Evolutionary conservation across 805 yeast genomes (phyloP).

Genomic region (Peterozyma toletana): DNA sequence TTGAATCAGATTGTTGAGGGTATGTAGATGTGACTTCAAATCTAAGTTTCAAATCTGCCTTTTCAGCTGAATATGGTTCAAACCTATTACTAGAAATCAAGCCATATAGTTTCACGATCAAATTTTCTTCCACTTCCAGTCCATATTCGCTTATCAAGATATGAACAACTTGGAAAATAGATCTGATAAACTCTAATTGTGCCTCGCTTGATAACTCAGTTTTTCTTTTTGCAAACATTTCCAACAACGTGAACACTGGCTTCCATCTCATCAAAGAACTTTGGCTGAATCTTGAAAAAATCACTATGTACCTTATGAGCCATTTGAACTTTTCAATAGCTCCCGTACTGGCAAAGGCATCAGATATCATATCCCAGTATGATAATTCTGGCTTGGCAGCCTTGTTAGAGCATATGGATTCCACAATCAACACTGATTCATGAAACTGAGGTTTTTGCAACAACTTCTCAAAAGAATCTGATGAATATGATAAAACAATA

Average conservation of each 20-base stretch:
- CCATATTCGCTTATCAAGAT: not conserved
- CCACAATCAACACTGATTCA: not conserved
- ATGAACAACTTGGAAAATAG: not conserved
- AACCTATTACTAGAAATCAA: conserved; percentile 8
- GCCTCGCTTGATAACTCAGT: not conserved
- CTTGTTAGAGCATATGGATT: not conserved
- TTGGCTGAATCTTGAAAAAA: not conserved
- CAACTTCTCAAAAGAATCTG: not conserved
- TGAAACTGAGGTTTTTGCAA: not conserved
- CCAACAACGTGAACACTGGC: not conserved
- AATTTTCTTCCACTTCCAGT: not conserved
- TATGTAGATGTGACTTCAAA: too few relatives aligned
- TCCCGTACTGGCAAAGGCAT: not conserved
- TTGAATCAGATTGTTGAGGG: too few relatives aligned
- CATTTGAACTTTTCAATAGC: not conserved
- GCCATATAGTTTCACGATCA: not conserved
- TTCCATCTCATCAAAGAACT: not conserved
- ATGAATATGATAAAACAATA: not conserved
- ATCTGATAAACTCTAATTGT: not conserved
- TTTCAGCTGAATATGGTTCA: not conserved
- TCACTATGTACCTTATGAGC: not conserved
- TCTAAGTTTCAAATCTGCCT: too few relatives aligned
- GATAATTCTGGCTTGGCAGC: not conserved
- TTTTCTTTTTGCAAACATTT: not conserved
- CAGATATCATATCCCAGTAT: not conserved